Evolutionary conservation across 2,329 filamentous ascomycete species (phyloP).

Genomic region (Emergomyces orientalis): DNA sequence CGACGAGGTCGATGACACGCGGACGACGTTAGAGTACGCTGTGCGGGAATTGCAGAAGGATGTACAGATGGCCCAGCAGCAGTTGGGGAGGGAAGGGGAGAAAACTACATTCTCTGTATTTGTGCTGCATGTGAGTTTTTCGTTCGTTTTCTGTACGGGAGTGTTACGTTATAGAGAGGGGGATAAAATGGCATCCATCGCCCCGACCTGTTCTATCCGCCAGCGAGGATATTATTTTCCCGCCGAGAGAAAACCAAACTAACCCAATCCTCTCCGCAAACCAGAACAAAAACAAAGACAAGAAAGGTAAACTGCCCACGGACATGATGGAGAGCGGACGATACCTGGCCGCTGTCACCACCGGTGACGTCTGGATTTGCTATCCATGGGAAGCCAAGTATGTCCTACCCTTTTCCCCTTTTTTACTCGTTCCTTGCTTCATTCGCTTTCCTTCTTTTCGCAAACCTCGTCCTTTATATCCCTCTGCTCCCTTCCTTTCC

Average conservation of each 20-base stretch:
- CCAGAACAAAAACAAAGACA: constrained; percentile 92
- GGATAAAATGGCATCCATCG: neutral
- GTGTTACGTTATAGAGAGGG: neutral
- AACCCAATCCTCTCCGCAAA: constrained; percentile 10
- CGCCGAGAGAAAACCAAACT: neutral
- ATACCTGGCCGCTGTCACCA: constrained; percentile 80
- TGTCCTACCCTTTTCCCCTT: constrained; percentile 23
- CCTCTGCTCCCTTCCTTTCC: neutral
- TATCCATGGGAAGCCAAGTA: constrained; percentile 94
- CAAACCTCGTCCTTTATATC: neutral
- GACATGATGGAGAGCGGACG: constrained; percentile 64
- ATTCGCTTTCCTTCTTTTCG: too few relatives aligned
- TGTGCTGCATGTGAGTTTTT: constrained; percentile 73
- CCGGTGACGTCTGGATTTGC: constrained; percentile 95
- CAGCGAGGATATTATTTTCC: neutral
- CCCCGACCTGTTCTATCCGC: neutral
- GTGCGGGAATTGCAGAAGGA: constrained; percentile 92
- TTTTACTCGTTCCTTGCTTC: too few relatives aligned
- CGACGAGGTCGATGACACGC: constrained; percentile 91
- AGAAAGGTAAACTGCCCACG: constrained; percentile 77
- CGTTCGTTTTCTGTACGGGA: neutral
- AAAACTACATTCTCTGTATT: constrained; percentile 90
- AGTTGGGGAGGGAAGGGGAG: constrained; percentile 57
- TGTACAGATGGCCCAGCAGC: constrained; percentile 68
- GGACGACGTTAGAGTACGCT: constrained; percentile 88